Base-by-base conservation (phyloP, 805 yeast genomes). In the Kodamaea neixiangensis region DNA sequence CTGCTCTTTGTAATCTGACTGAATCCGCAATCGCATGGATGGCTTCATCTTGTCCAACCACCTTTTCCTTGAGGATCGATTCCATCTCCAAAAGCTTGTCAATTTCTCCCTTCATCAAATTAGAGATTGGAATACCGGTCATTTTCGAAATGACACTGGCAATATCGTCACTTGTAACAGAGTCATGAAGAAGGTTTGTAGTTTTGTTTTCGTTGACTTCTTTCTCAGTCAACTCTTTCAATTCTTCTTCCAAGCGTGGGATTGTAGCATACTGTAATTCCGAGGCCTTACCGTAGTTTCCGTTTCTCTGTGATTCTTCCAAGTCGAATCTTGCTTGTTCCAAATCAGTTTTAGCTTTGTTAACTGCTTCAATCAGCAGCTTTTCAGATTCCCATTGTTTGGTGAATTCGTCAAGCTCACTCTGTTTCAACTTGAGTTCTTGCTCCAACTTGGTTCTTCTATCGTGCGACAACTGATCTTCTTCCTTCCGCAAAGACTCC, bases 21-120 rank as follows among this genome's bases (percentile, higher is more conserved):
- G 98, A 97, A 67, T 92, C 96, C 0, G 97, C 79, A 46, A 93
- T 86, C 0, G 96, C 87, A 51, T 80, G 79, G 40, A 94, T 90
- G 0, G 98, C 98, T 63, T 90, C 96, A 63, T 93, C 97, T 69
- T 93, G 99, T 5, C 99, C 98, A 55, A 93, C 83, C 21, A 93
- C 97, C 54, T 89, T 83, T 54, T 80, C 79, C 60, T 82, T 83
- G 58, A 93, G 70, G 0, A 89, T 81, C 5, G 79, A 75, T 66
- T 92, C 97, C 97, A 94, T 94, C 66, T 79, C 87, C 48, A 93
- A 67, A 48, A 93, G 77, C 66, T 92, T 86, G 64, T 93, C 97
- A 70, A 89, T 90, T 65, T 93, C 99, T 44, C 97, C 97, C 67
- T 88, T 88, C 85, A 94, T 79, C 58, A 93, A 82, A 29, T 91